A percentile compares a stretch with the other conserved stretches of the same genome.
These are phyloP conservation scores for Salvia sclarea DNA, from an alignment of 305 asterid genomes.

Conservation along the genomic window DNA sequence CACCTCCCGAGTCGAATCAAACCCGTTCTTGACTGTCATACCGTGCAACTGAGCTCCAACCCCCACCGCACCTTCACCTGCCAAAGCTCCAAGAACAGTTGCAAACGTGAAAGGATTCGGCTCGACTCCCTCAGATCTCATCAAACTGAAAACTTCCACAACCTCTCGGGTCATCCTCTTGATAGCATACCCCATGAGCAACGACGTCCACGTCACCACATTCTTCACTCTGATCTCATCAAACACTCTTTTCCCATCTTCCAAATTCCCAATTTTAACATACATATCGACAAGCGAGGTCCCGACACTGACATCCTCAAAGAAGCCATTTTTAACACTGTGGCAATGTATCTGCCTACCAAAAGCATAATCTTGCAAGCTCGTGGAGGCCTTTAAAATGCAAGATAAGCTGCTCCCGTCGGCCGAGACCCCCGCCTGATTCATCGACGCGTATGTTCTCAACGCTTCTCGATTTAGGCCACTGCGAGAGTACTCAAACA, in stretches of 20 bases:
- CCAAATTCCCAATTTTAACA: slow-evolving; percentile 56
- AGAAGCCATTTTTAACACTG: slow-evolving; percentile 66
- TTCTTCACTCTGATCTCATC: slow-evolving; percentile 71
- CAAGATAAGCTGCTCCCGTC: slow-evolving; percentile 74
- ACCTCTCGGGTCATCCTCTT: slow-evolving; percentile 48
- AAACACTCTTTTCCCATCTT: slow-evolving; percentile 62
- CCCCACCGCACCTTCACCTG: slow-evolving; percentile 47
- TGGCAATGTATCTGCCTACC: slow-evolving; percentile 80
- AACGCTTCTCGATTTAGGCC: slow-evolving; percentile 54
- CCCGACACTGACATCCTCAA: slow-evolving; percentile 77
- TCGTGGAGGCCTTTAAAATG: slow-evolving; percentile 65
- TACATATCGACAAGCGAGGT: slow-evolving; percentile 86
- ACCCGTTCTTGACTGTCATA: slow-evolving; percentile 61
- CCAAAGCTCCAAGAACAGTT: slow-evolving; percentile 77
- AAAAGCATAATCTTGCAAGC: slow-evolving; percentile 40
- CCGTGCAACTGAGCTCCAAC: slow-evolving; percentile 72
- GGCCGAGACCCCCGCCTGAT: slow-evolving; percentile 45
- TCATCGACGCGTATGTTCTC: slow-evolving; percentile 50
- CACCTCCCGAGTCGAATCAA: slow-evolving; percentile 52
- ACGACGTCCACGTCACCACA: slow-evolving; percentile 88
- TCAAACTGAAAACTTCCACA: slow-evolving; percentile 44
- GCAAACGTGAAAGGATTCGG: slow-evolving; percentile 81
- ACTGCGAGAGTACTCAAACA: slow-evolving; percentile 62
- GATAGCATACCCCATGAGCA: slow-evolving; percentile 65
- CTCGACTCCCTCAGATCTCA: slow-evolving; percentile 59